A percentile compares a stretch with the other conserved stretches of the same genome.
These are phyloP conservation scores for Phytopythium litorale DNA, from an alignment of 352 stramenopile species.

Conservation along the genomic window DNA sequence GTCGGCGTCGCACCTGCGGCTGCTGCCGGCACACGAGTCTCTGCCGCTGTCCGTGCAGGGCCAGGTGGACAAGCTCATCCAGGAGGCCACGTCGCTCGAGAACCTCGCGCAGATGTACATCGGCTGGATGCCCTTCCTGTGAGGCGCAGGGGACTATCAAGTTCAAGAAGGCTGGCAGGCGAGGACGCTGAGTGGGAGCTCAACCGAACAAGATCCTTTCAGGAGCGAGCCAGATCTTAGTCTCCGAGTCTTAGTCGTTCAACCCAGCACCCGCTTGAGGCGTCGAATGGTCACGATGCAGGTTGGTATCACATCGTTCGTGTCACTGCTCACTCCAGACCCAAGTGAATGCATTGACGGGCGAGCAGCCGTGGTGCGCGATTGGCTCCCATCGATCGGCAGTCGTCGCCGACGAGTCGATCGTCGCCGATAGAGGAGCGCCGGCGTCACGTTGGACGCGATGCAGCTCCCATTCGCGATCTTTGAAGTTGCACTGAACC, in stretches of 20 bases:
- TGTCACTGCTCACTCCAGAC: too few species aligned
- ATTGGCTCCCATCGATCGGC: too few species aligned
- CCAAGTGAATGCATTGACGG: too few species aligned
- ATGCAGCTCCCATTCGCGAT: background rate
- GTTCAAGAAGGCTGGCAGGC: background rate
- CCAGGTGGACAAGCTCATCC: constrained; percentile 93
- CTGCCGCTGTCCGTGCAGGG: constrained; percentile 92
- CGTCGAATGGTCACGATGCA: background rate
- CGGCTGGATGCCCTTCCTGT: constrained; percentile 93
- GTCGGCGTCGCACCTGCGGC: constrained; percentile 54
- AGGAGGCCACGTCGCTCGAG: constrained; percentile 89
- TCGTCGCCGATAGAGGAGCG: background rate
- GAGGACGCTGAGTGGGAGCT: too few species aligned
- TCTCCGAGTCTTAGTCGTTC: background rate
- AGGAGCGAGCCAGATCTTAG: background rate
- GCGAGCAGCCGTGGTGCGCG: too few species aligned
- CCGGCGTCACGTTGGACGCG: background rate
- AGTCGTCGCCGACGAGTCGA: too few species aligned
- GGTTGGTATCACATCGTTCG: too few species aligned
- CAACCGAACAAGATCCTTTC: background rate
- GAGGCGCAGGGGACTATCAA: background rate
- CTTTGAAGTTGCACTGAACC: background rate
- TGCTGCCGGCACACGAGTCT: constrained; percentile 76
- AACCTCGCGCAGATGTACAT: constrained; percentile 96
- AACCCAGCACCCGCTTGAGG: too few species aligned